These are phyloP conservation scores for Verbena officinalis DNA, from an alignment of 257 asterid species.

Conservation along the genomic window DNA sequence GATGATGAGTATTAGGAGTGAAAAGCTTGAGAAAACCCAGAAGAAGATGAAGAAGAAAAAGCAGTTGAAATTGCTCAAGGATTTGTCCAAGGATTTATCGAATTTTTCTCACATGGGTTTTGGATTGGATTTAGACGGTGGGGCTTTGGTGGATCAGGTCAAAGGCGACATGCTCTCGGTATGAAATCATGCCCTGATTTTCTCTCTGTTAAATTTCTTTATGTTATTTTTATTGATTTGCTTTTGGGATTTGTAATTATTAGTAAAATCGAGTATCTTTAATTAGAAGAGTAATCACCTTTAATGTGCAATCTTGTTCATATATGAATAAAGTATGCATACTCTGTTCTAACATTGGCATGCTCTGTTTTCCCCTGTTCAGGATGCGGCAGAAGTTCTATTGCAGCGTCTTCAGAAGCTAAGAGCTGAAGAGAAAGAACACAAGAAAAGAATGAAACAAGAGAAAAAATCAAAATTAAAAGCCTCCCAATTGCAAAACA, in stretches of 20 bases:
- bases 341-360: neutral
- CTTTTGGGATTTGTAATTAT: neutral
- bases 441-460: conserved; percentile 47
- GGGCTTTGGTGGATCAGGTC: conserved; percentile 45
- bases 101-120: conserved; percentile 52
- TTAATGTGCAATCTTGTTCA: no score
- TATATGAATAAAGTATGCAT: neutral
- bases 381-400: conserved; percentile 67
- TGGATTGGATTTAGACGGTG: conserved; percentile 41
- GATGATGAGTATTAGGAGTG: conserved; percentile 31
- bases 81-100: conserved; percentile 52
- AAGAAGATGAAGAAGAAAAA: conserved; percentile 51
- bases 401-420: conserved; percentile 56
- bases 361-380: neutral
- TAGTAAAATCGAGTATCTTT: neutral
- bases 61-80: conserved; percentile 70
- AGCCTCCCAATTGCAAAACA: conserved; percentile 31
- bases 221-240: neutral
- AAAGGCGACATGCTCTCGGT: conserved; percentile 63
- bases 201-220: neutral
- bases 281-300: neutral
- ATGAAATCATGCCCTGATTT: conserved; percentile 12
- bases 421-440: conserved; percentile 48
- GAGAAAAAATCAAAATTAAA: conserved; percentile 49
- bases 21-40: conserved; percentile 30